These are phyloP conservation scores for Acanthamoeba lenticulata DNA, from an alignment of 208 protist genomes.

Conservation along the genomic window DNA sequence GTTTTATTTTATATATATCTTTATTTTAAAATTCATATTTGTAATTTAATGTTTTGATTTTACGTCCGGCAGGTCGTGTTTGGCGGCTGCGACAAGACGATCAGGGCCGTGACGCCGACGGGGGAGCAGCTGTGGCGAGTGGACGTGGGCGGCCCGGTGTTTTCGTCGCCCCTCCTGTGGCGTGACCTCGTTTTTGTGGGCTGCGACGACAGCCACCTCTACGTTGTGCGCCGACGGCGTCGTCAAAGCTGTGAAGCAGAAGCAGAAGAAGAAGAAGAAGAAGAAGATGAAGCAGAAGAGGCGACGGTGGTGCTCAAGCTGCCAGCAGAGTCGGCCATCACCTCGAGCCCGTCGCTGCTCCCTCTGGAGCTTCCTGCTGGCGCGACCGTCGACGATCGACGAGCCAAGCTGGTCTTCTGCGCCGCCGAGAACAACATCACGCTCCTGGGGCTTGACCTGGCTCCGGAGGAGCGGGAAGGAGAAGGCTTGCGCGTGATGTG, in stretches of 20 bases:
- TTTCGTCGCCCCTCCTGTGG: not conserved
- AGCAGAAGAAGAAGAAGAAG: no score
- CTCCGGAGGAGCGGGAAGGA: not conserved
- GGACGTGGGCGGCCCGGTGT: not conserved
- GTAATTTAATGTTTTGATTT: no score
- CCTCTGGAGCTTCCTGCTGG: not conserved
- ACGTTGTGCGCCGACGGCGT: not conserved
- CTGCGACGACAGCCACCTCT: not conserved
- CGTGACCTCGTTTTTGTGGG: not conserved
- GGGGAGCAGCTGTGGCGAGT: not conserved
- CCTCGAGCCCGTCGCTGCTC: not conserved
- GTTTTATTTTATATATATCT: no score
- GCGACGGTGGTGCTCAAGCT: not conserved
- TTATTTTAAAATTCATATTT: no score
- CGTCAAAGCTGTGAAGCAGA: not conserved
- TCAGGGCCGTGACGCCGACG: not conserved
- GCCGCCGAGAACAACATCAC: not conserved
- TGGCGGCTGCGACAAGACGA: not conserved
- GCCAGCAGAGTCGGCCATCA: not conserved
- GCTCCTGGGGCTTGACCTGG: not conserved
- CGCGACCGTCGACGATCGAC: not conserved
- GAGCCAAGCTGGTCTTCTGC: not conserved
- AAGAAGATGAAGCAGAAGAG: no score
- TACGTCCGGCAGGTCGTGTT: not conserved
- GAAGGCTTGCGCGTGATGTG: not conserved